phyloP scores from a whole-genome alignment of 495 filamentous ascomycete species.

The Hypoxylon trugodes region DNA sequence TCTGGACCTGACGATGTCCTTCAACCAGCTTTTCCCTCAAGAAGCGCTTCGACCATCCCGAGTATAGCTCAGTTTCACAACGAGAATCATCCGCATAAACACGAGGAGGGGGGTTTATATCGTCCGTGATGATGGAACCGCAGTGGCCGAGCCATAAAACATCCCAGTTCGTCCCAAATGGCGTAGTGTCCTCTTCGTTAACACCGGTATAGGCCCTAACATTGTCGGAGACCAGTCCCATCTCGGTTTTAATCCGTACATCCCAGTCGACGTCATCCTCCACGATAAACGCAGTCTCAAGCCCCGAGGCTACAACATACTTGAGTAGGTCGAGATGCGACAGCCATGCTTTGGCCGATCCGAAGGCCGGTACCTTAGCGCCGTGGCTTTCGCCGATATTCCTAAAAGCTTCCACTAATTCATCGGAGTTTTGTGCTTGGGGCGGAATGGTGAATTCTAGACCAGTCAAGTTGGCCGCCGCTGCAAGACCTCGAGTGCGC shows the following conservation, averaged over 20 bases:
- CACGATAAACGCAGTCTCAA: slow-evolving; percentile 57
- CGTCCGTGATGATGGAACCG: slow-evolving; percentile 41
- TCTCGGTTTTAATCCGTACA: slow-evolving; percentile 50
- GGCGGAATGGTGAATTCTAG: slow-evolving; percentile 33
- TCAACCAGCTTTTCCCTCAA: slow-evolving; percentile 21
- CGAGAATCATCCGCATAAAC: slow-evolving; percentile 27
- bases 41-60: slow-evolving; percentile 35
- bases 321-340: slow-evolving; percentile 48
- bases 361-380: slow-evolving; percentile 12
- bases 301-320: slow-evolving; percentile 48
- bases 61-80: slow-evolving; percentile 24
- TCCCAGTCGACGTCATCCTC: slow-evolving; percentile 63
- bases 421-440: slow-evolving; percentile 22
- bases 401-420: slow-evolving; percentile 30
- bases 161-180: slow-evolving; percentile 58
- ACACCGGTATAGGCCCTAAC: slow-evolving; percentile 35
- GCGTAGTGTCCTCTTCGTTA: slow-evolving; percentile 39
- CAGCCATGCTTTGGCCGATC: slow-evolving; percentile 41
- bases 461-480: slow-evolving; percentile 30
- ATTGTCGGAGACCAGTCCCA: slow-evolving; percentile 49
- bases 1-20: slow-evolving; percentile 49
- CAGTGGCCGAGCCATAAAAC: slow-evolving; percentile 60
- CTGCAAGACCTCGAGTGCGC: slow-evolving; percentile 40
- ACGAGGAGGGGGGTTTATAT: slow-evolving; percentile 16
- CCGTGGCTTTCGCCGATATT: slow-evolving; percentile 6